Evolutionary conservation across 1,139 yeast species (phyloP).

Genomic region (Suhomyces bolitotheri): DNA sequence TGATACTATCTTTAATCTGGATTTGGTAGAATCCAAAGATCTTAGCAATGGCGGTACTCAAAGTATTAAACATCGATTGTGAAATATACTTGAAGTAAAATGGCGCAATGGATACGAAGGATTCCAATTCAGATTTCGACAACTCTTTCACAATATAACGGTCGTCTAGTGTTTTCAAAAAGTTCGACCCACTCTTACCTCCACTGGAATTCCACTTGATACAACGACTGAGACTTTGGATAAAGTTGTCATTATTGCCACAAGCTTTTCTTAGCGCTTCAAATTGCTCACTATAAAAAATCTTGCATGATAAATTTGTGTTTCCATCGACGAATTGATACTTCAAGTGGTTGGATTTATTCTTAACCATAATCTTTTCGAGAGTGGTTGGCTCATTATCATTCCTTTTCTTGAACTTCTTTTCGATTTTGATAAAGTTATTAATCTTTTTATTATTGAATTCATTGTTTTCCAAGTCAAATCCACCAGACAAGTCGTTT

Average conservation of each 20-base stretch:
- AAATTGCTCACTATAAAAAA: constrained; percentile 94
- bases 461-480: constrained; percentile 24
- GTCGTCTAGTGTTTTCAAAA: constrained; percentile 87
- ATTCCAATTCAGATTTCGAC: constrained; percentile 85
- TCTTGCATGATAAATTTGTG: constrained; percentile 84
- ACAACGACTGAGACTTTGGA: constrained; percentile 90
- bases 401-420: constrained; percentile 42
- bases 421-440: constrained; percentile 45
- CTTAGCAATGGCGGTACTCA: constrained; percentile 92
- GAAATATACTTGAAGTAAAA: constrained; percentile 95
- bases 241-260: constrained; percentile 71
- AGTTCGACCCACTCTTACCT: constrained; percentile 94
- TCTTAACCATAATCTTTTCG: constrained; percentile 74
- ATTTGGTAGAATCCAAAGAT: constrained; percentile 95
- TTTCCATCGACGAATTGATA: constrained; percentile 88
- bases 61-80: constrained; percentile 89
- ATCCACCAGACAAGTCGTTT: constrained; percentile 16
- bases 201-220: constrained; percentile 95
- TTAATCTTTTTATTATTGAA: constrained; percentile 36
- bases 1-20: constrained; percentile 74
- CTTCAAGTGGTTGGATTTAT: constrained; percentile 84
- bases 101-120: constrained; percentile 94
- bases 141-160: constrained; percentile 87
- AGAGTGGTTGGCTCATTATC: constrained; percentile 31
- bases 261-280: constrained; percentile 89